Conservation (phyloP, 768 basidiomycete genomes). For the Cubamyces lactineus region DNA sequence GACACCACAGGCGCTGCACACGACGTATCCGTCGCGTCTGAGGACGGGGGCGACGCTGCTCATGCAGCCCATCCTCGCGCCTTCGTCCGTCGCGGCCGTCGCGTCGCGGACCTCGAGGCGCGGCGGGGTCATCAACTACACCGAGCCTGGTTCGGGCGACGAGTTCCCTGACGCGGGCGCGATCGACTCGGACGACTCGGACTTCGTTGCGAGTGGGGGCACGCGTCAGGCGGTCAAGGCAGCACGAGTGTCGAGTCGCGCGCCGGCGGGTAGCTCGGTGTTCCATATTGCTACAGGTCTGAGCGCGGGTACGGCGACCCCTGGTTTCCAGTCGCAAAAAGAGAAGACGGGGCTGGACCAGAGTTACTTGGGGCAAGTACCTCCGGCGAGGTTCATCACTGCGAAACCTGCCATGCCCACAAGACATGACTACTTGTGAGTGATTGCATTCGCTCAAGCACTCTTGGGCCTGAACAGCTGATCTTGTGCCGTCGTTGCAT, state of each 20-base stretch:
- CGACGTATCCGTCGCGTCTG: slow-evolving; percentile 88
- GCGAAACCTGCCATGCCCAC: slow-evolving; percentile 59
- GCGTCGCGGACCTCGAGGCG: slow-evolving; percentile 50
- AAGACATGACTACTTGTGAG: slow-evolving; percentile 77
- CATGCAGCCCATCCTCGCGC: slow-evolving; percentile 79
- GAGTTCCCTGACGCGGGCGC: slow-evolving; percentile 82
- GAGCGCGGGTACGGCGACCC: slow-evolving; percentile 35
- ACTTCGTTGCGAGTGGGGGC: slow-evolving; percentile 70
- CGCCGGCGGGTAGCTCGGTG: slow-evolving; percentile 46
- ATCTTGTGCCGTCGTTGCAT: slow-evolving; percentile 11
- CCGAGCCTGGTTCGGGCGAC: slow-evolving; percentile 83
- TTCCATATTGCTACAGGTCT: slow-evolving; percentile 53
- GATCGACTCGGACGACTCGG: slow-evolving; percentile 83
- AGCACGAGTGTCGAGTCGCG: slow-evolving; percentile 32
- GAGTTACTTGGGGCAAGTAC: slow-evolving; percentile 87
- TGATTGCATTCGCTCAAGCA: slow-evolving; percentile 21
- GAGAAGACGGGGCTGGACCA: slow-evolving; percentile 72
- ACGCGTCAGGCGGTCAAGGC: slow-evolving; percentile 55
- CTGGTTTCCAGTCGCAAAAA: slow-evolving; percentile 38
- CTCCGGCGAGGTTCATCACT: slow-evolving; percentile 78
- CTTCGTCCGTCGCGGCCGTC: slow-evolving; percentile 36
- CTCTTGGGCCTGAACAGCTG: not conserved
- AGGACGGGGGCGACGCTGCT: slow-evolving; percentile 89
- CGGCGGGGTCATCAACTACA: slow-evolving; percentile 80
- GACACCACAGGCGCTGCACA: slow-evolving; percentile 68